Evolutionary conservation across 345 rosid genomes (phyloP).

Genomic region (Laguncularia racemosa): DNA sequence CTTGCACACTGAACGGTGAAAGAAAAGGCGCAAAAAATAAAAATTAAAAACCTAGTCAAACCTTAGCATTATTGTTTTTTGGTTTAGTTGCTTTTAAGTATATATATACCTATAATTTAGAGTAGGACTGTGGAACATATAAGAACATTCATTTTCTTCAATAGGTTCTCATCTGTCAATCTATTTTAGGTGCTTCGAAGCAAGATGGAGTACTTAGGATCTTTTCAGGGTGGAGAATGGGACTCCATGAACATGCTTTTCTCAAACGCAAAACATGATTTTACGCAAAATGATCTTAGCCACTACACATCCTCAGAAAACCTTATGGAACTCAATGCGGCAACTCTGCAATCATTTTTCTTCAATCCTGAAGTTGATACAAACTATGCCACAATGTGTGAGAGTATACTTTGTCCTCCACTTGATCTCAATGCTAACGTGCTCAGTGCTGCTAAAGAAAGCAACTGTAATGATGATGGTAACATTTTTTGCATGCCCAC

Average conservation of each 20-base stretch:
- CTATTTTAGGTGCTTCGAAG: neutral
- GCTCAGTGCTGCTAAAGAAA: constrained; percentile 21
- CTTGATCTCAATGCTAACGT: constrained; percentile 11
- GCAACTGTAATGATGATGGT: constrained; percentile 9
- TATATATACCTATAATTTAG: constrained; percentile 19
- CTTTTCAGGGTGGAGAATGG: constrained; percentile 42
- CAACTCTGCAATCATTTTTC: constrained; percentile 11
- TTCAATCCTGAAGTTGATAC: constrained; percentile 14
- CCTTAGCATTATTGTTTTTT: constrained; percentile 20
- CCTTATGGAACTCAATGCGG: constrained; percentile 5
- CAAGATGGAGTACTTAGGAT: constrained; percentile 31
- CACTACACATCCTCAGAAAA: constrained; percentile 26
- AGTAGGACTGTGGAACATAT: neutral
- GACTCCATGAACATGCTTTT: constrained; percentile 33
- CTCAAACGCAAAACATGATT: constrained; percentile 25
- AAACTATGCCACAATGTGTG: constrained; percentile 6
- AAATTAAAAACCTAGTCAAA: constrained; percentile 25
- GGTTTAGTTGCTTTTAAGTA: constrained; percentile 8
- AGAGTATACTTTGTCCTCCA: constrained; percentile 17
- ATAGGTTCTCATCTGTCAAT: neutral
- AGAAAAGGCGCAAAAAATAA: constrained; percentile 8
- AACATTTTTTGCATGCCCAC: constrained; percentile 3
- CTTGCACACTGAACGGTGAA: too few species aligned
- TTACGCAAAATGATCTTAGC: constrained; percentile 16
- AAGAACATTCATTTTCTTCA: neutral